Evolutionary conservation across 805 yeast species (phyloP).

Genomic region (Starmera caribaea): DNA sequence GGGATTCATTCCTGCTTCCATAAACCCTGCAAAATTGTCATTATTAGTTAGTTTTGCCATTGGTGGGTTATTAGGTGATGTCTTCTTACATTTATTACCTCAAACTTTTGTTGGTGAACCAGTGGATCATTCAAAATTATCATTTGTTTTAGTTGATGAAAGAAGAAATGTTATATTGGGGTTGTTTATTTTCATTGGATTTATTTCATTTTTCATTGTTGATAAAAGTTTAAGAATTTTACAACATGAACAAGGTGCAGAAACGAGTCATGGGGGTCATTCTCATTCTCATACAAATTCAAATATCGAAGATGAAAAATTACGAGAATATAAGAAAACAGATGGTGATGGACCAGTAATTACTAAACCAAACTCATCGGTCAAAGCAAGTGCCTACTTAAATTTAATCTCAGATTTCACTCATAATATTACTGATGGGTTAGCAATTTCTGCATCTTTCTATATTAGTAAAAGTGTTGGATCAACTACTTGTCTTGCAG

Average conservation of each 20-base stretch:
- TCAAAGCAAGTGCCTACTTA: constrained; percentile 41
- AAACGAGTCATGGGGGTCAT: constrained; percentile 17
- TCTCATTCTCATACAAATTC: constrained; percentile 29
- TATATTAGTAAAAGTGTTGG: constrained; percentile 52
- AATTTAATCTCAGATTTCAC: constrained; percentile 62
- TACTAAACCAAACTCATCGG: constrained; percentile 25
- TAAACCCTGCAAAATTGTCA: constrained; percentile 39
- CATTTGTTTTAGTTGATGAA: constrained; percentile 42
- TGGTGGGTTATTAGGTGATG: constrained; percentile 71
- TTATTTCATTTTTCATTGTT: constrained; percentile 46
- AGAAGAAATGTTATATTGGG: constrained; percentile 41
- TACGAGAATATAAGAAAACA: constrained; percentile 12
- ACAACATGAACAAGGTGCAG: constrained; percentile 24
- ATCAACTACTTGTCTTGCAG: constrained; percentile 59
- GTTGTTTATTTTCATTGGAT: constrained; percentile 49
- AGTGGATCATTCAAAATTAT: constrained; percentile 26
- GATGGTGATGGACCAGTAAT: constrained; percentile 21
- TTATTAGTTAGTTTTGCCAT: constrained; percentile 61
- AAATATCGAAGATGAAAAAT: constrained; percentile 4
- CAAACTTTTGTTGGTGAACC: constrained; percentile 51
- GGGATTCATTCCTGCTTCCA: constrained; percentile 46
- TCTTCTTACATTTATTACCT: constrained; percentile 63
- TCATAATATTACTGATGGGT: constrained; percentile 71
- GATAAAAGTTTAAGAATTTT: constrained; percentile 52
- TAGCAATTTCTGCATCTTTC: constrained; percentile 66